Evolutionary conservation across 768 basidiomycete species (phyloP).

Genomic region (Rickenella mellea): DNA sequence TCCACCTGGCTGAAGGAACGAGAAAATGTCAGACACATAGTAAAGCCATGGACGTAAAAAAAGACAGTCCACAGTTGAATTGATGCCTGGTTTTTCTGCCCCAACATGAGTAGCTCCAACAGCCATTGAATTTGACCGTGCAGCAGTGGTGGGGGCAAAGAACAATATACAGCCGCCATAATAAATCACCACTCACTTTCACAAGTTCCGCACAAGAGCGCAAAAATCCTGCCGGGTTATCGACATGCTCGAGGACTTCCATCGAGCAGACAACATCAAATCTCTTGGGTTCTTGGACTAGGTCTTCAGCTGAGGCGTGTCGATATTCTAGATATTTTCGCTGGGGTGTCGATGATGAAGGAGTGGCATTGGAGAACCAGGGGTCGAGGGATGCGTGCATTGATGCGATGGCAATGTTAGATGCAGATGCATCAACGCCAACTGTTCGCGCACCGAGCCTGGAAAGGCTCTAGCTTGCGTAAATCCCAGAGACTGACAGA

Average conservation of each 20-base stretch:
- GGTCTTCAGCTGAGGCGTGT: conserved; percentile 64
- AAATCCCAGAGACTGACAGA: conserved; percentile 1
- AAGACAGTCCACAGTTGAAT: too few species aligned
- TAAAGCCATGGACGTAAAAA: background rate
- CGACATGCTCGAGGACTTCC: conserved; percentile 98
- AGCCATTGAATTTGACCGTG: background rate
- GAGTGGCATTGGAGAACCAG: conserved; percentile 28
- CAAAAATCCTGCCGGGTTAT: conserved; percentile 81
- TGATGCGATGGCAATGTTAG: conserved; percentile 80
- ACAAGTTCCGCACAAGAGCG: conserved; percentile 73
- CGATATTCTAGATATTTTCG: conserved; percentile 45
- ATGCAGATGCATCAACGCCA: conserved; percentile 86
- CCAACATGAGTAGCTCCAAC: too few species aligned
- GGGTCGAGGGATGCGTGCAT: conserved; percentile 78
- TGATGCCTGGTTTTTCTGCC: too few species aligned
- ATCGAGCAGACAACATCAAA: conserved; percentile 95
- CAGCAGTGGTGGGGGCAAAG: background rate
- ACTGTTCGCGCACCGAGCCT: conserved; percentile 80
- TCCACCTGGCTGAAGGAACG: conserved; percentile 74
- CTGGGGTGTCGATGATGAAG: conserved; percentile 7
- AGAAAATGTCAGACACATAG: background rate
- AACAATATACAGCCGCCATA: background rate
- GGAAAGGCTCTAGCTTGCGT: conserved; percentile 79
- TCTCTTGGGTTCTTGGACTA: conserved; percentile 51
- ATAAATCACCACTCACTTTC: conserved; percentile 46